Evolutionary conservation across 106 monocot genomes (phyloP).

Genomic region (Triglochin maritima): DNA sequence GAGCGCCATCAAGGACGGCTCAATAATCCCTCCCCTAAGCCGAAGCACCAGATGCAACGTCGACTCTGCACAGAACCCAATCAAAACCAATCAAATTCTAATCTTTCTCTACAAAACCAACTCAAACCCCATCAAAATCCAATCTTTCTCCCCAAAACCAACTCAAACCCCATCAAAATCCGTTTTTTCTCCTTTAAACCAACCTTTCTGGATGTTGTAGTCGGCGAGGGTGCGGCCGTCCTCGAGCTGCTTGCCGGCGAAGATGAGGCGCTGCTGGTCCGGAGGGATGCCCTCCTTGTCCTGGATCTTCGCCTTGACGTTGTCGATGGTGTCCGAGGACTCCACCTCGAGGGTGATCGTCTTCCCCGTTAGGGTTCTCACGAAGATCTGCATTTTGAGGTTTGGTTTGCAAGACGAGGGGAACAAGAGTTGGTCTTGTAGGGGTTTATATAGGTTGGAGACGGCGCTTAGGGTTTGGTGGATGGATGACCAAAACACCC

Average conservation of each 20-base stretch:
- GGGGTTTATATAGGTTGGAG: no score
- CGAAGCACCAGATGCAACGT: constrained; percentile 65
- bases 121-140: neutral
- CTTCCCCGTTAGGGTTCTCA: constrained; percentile 85
- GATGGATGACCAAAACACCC: no score
- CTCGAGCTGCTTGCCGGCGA: constrained; percentile 65
- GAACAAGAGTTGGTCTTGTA: no score
- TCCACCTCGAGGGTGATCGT: constrained; percentile 85
- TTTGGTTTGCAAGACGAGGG: no score
- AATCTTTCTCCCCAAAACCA: neutral
- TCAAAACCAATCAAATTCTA: neutral
- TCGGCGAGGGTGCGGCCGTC: constrained; percentile 57
- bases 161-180: neutral
- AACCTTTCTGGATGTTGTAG: constrained; percentile 66
- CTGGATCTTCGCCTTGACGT: constrained; percentile 91
- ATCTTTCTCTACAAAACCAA: neutral
- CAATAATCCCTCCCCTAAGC: constrained; percentile 69
- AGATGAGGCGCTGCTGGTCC: constrained; percentile 64
- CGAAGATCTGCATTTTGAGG: constrained; percentile 64
- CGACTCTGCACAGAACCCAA: constrained; percentile 27
- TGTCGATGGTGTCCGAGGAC: constrained; percentile 86
- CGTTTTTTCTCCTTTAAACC: neutral
- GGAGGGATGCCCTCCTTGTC: constrained; percentile 71
- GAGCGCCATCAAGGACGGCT: constrained; percentile 66
- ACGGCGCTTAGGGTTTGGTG: no score